These are phyloP conservation scores for Orobanche coerulescens DNA, from an alignment of 257 asterid genomes.

Conservation along the genomic window DNA sequence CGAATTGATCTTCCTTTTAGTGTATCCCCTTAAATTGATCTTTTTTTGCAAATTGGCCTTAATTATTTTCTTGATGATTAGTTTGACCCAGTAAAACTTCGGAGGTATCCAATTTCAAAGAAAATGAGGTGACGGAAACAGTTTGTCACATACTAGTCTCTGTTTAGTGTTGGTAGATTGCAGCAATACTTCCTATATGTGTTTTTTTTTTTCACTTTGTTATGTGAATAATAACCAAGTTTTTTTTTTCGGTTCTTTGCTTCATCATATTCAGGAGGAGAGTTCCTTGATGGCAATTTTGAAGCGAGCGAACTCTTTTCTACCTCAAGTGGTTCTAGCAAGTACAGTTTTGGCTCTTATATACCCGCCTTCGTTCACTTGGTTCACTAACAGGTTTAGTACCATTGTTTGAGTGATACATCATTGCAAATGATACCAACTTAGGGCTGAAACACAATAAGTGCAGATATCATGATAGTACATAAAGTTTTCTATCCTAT, in stretches of 20 bases:
- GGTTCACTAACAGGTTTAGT: conserved; percentile 91
- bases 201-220: not conserved
- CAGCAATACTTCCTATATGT: not conserved
- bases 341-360: conserved; percentile 85
- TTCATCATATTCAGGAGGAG: conserved; percentile 28
- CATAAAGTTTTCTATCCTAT: not conserved
- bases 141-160: not conserved
- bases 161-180: not conserved
- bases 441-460: too few species aligned
- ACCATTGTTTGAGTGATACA: not conserved
- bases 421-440: too few species aligned
- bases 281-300: conserved; percentile 36
- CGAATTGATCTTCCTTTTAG: not conserved
- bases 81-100: not conserved
- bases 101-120: not conserved
- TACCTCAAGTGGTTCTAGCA: conserved; percentile 89
- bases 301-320: conserved; percentile 67
- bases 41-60: not conserved
- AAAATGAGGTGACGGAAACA: too few species aligned
- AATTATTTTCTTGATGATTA: not conserved
- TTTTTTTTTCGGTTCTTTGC: conserved; percentile 10
- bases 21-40: not conserved
- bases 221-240: not conserved
- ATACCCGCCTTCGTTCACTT: conserved; percentile 88
- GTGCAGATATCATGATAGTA: not conserved